These are phyloP conservation scores for Hanseniaspora guilliermondii DNA, from an alignment of 805 yeast genomes.

Conservation along the genomic window DNA sequence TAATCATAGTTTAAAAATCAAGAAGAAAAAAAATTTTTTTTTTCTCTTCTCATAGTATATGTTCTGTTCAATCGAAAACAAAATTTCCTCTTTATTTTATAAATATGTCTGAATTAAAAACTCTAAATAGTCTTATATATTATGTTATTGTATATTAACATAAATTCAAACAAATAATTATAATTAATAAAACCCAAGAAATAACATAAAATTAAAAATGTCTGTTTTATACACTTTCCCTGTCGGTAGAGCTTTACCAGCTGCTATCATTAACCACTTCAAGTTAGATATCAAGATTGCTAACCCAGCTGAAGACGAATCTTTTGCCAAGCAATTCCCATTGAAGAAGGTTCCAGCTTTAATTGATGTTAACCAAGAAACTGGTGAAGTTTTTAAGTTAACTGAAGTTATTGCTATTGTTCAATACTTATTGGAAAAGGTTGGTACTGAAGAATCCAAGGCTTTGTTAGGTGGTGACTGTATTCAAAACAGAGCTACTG, in stretches of 20 bases:
- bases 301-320: slow-evolving; percentile 29
- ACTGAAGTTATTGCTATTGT: slow-evolving; percentile 57
- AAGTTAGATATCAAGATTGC: slow-evolving; percentile 38
- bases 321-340: slow-evolving; percentile 45
- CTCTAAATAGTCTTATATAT: no score
- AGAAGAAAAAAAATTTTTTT: not conserved
- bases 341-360: slow-evolving; percentile 56
- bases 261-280: slow-evolving; percentile 46
- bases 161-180: not conserved
- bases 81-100: no score
- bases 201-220: slow-evolving; percentile 30
- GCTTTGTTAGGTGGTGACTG: slow-evolving; percentile 29
- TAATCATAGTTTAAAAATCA: no score
- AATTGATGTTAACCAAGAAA: slow-evolving; percentile 43
- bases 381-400: slow-evolving; percentile 36
- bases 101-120: no score
- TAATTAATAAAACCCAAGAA: not conserved
- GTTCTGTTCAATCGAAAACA: no score
- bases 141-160: no score
- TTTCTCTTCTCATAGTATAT: not conserved
- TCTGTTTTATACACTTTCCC: slow-evolving; percentile 45
- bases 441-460: slow-evolving; percentile 26
- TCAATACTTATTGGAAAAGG: slow-evolving; percentile 35
- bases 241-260: slow-evolving; percentile 33
- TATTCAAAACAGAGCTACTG: slow-evolving; percentile 26